Evolutionary conservation across 208 protist species (phyloP).

Genomic region (Novymonas esmeraldas): DNA sequence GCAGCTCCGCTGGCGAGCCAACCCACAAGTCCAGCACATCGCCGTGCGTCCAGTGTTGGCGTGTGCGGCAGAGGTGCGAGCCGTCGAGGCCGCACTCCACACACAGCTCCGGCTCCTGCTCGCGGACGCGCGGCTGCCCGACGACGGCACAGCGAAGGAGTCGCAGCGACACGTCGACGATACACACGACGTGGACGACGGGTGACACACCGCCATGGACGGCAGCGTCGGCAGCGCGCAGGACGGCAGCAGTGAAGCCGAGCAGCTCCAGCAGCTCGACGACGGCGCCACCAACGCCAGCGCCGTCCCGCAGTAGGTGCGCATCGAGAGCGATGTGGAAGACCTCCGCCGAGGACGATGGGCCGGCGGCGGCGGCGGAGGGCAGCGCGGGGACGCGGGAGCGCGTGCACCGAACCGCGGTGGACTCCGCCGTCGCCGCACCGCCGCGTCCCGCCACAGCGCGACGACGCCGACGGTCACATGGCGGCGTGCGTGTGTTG

Average conservation of each 20-base stretch:
- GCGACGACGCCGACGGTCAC: background rate
- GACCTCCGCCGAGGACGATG: background rate
- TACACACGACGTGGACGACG: conserved; percentile 25
- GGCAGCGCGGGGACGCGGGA: background rate
- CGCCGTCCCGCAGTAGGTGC: background rate
- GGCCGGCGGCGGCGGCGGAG: background rate
- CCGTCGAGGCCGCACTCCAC: conserved; percentile 22
- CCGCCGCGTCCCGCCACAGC: background rate
- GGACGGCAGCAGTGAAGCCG: conserved; percentile 38
- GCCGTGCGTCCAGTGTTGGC: conserved; percentile 41
- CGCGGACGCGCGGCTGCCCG: conserved; percentile 35
- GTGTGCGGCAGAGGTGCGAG: conserved; percentile 25
- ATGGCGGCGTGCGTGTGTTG: background rate
- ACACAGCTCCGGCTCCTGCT: conserved; percentile 67
- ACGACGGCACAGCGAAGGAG: conserved; percentile 45
- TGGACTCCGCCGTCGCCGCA: background rate
- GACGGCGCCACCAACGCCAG: conserved; percentile 4
- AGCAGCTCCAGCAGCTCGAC: conserved; percentile 43
- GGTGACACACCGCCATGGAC: background rate
- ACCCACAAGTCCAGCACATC: conserved; percentile 61
- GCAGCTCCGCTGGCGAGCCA: conserved; percentile 8
- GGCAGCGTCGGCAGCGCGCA: conserved; percentile 11
- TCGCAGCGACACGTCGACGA: conserved; percentile 32
- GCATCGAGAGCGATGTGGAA: background rate
- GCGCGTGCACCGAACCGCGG: background rate